Percentiles rank a stretch among this genome's conserved stretches.
Conservation (phyloP, 2,329 filamentous ascomycete species). For the Fusarium virguliforme region DNA sequence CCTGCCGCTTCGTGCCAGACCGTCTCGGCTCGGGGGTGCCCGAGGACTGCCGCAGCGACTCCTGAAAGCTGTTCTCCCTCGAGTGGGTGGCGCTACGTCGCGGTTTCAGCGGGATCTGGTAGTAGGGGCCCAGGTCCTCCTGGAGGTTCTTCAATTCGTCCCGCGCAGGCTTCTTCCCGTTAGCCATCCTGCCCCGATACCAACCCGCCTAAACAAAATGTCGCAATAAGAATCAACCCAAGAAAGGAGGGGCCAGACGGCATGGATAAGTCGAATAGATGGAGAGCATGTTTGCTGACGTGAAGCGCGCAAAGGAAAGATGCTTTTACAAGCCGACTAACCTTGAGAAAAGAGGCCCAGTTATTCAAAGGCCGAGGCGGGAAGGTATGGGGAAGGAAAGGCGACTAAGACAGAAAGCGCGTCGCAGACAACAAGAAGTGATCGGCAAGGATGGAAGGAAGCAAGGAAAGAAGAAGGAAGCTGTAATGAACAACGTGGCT, state of each 20-base stretch:
- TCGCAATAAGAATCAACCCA: conserved; percentile 54
- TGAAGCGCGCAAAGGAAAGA: conserved; percentile 8
- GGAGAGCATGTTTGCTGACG: neutral
- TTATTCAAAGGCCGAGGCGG: conserved; percentile 43
- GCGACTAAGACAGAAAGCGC: conserved; percentile 43
- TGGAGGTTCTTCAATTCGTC: conserved; percentile 56
- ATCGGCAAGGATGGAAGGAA: conserved; percentile 28
- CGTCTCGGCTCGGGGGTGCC: conserved; percentile 49
- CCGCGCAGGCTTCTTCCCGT: conserved; percentile 54
- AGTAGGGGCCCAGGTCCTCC: conserved; percentile 56
- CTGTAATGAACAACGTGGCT: conserved; percentile 1
- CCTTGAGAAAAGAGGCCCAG: conserved; percentile 41
- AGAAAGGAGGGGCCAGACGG: conserved; percentile 43
- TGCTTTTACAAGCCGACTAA: conserved; percentile 36
- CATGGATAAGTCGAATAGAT: conserved; percentile 20
- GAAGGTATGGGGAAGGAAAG: conserved; percentile 48
- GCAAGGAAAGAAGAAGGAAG: neutral
- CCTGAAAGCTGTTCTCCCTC: conserved; percentile 46
- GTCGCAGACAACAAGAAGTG: conserved; percentile 38
- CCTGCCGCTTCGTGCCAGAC: conserved; percentile 46
- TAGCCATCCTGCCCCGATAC: conserved; percentile 56
- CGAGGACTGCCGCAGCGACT: conserved; percentile 44
- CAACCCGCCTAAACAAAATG: conserved; percentile 51
- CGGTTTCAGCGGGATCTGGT: conserved; percentile 49
- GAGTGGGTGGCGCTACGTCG: conserved; percentile 48